Base-by-base conservation (phyloP, 805 yeast genomes). In the Candida silvatica region DNA sequence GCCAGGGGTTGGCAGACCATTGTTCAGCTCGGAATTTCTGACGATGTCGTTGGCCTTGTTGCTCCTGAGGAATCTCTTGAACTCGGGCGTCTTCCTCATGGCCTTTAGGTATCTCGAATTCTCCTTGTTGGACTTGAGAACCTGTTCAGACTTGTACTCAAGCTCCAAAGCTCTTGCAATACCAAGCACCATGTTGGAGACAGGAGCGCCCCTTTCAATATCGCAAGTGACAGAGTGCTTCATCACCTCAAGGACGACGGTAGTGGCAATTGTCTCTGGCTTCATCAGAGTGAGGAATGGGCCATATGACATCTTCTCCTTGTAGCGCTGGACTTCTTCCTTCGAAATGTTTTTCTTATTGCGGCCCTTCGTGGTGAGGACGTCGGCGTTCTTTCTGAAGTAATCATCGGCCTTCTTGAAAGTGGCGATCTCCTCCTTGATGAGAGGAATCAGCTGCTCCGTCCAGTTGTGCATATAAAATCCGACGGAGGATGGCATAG, bases 401-500 rank as follows among this genome's bases (percentile, higher is more conserved):
- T 29, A 56, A 57, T 54, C 50, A 34, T 65, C 40, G 3, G 77
- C 58, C 23, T 65, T 59, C 37, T 68, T 55, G 49, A 88, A 75
- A 15, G 68, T 63, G 27, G 61, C 61, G 8, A 76, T 68, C 54
- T 86, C 97, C 42, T 74, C 72, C 42, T 74, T 62, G 11, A 92
- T 69, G 34, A 77, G 61, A 0, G 94, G 92, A 20, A 77, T 56
- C 71, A 88, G 67, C 31, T 74, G 77, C 35, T 69, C 67, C 44
- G 80, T 80, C 98, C 98, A 92, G 39, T 74, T 72, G 74, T 86
- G 92, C 27, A 92, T 60, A 44, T 77, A 77, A 1, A 77, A 78
- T 39, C 86, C 87, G 27, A 88, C 61, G 9, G 74, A 69, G 38
- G 74, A 71, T 31, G 74, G 71, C 26, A 76, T 56, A 4, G 74